Percentiles rank a stretch among this genome's conserved stretches.
Evolutionary conservation across 345 rosid genomes (phyloP).

Genomic region (Melastoma malabathricum): DNA sequence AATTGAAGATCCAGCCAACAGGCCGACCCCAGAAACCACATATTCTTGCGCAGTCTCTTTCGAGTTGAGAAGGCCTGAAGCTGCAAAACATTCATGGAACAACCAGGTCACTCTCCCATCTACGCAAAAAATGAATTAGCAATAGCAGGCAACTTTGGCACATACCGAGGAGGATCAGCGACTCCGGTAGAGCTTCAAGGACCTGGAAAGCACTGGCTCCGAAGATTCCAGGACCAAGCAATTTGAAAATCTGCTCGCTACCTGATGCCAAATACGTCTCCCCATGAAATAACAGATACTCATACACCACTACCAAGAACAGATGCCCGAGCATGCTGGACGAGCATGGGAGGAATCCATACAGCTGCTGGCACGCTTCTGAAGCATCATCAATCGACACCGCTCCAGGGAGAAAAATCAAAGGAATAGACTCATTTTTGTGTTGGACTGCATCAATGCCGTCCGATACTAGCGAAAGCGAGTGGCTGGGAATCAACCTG

Average conservation of each 20-base stretch:
- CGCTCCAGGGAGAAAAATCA: slow-evolving; percentile 4
- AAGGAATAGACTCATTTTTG: not conserved
- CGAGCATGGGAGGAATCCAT: slow-evolving; percentile 23
- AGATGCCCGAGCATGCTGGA: slow-evolving; percentile 13
- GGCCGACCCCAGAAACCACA: slow-evolving; percentile 29
- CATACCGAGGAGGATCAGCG: slow-evolving; percentile 20
- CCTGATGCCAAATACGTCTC: slow-evolving; percentile 16
- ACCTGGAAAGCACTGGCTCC: slow-evolving; percentile 18
- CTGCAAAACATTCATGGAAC: slow-evolving; percentile 9
- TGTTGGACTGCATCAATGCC: slow-evolving; percentile 1
- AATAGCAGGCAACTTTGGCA: not conserved
- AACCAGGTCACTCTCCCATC: not conserved
- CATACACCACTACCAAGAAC: slow-evolving; percentile 13
- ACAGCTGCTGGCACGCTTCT: slow-evolving; percentile 13
- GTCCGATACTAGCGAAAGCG: slow-evolving; percentile 1
- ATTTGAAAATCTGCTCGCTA: slow-evolving; percentile 14
- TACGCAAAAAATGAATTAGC: not conserved
- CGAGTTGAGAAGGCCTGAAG: slow-evolving; percentile 29
- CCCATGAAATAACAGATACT: slow-evolving; percentile 18
- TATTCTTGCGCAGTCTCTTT: slow-evolving; percentile 26
- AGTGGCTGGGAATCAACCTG: slow-evolving; percentile 2
- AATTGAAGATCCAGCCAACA: slow-evolving; percentile 35
- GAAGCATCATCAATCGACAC: not conserved
- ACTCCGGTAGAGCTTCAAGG: slow-evolving; percentile 20
- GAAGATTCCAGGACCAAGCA: slow-evolving; percentile 20